Conservation (phyloP, 108 stramenopile genomes). For the Schizochytrium sp. region DNA sequence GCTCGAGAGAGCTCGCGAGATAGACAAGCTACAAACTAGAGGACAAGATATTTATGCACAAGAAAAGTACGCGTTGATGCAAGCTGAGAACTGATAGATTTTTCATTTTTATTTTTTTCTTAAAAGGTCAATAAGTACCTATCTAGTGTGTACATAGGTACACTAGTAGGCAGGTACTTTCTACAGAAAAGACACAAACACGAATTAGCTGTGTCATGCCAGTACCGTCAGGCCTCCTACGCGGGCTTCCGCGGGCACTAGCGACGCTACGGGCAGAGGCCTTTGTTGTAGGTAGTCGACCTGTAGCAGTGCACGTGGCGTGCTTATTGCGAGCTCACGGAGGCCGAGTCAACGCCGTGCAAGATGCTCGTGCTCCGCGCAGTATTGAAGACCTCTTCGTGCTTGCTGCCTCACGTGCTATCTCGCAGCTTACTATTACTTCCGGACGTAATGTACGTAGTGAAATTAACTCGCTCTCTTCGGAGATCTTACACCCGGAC, state of each 20-base stretch:
- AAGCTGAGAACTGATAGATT: no score
- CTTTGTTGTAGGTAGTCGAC: not conserved
- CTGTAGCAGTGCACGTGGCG: not conserved
- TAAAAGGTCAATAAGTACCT: no score
- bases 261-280: not conserved
- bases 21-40: no score
- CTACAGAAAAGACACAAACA: no score
- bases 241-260: not conserved
- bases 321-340: conserved; percentile 30
- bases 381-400: conserved; percentile 6
- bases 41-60: no score
- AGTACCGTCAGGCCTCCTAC: not conserved
- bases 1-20: no score
- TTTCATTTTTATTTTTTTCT: no score
- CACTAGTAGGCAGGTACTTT: no score
- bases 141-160: no score
- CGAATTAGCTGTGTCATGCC: not conserved
- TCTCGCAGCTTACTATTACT: not conserved
- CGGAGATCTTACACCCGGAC: not conserved
- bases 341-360: conserved; percentile 32
- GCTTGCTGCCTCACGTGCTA: conserved; percentile 12
- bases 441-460: conserved; percentile 1
- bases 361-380: not conserved
- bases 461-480: not conserved
- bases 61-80: no score